These are phyloP conservation scores for Calonectria montana DNA, from an alignment of 2,329 filamentous ascomycete genomes.

Conservation along the genomic window DNA sequence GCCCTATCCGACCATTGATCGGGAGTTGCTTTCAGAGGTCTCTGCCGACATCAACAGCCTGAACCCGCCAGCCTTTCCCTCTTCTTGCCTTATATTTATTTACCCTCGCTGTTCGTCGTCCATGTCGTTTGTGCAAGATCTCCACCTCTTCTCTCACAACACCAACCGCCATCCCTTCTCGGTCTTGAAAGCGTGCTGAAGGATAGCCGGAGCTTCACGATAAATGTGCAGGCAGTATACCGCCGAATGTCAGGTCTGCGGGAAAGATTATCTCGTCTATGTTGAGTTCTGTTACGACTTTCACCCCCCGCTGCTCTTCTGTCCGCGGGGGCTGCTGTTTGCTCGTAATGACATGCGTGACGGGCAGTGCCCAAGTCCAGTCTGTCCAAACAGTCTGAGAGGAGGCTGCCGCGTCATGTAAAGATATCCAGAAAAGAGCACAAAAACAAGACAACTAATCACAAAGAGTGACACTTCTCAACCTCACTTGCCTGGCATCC, in stretches of 20 bases:
- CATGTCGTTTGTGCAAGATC: conserved; percentile 39
- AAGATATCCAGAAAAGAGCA: conserved; percentile 34
- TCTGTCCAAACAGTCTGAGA: conserved; percentile 68
- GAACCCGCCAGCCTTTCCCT: conserved; percentile 2
- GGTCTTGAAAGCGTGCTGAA: conserved; percentile 31
- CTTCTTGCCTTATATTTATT: conserved; percentile 13
- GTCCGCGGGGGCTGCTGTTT: conserved; percentile 57
- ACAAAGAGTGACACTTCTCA: conserved; percentile 16
- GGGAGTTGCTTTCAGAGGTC: conserved; percentile 12
- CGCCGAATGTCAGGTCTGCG: conserved; percentile 68
- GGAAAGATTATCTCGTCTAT: conserved; percentile 69
- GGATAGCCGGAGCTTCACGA: conserved; percentile 42
- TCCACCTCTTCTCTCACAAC: conserved; percentile 26
- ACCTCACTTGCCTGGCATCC: conserved; percentile 9
- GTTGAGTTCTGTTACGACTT: conserved; percentile 66
- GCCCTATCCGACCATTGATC: conserved; percentile 36
- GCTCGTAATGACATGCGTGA: conserved; percentile 60
- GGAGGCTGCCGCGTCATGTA: conserved; percentile 68
- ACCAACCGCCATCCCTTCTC: conserved; percentile 24
- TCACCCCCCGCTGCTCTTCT: conserved; percentile 60
- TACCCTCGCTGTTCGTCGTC: conserved; percentile 26
- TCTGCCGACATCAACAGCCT: not conserved
- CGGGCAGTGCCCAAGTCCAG: conserved; percentile 67
- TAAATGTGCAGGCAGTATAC: conserved; percentile 72
- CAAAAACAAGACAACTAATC: conserved; percentile 16